phyloP scores from a whole-genome alignment of 225 moss, liverwort and hornwort genomes.

The Rhytidiadelphus loreus region DNA sequence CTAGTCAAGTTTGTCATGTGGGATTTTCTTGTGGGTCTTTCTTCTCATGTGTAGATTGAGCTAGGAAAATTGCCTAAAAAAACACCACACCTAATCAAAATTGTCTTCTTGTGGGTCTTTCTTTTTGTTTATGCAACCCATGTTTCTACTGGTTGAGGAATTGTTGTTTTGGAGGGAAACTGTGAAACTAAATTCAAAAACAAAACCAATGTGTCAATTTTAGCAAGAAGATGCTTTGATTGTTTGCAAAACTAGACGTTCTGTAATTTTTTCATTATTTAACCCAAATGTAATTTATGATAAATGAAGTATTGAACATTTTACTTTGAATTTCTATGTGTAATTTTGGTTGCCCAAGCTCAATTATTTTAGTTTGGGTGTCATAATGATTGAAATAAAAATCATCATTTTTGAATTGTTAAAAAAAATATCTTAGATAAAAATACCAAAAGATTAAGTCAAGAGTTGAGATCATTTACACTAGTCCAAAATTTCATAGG shows the following conservation, averaged over 20 bases:
- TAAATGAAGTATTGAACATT: not conserved
- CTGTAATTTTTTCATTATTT: too few relatives aligned
- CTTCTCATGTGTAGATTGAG: too few relatives aligned
- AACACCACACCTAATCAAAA: not conserved
- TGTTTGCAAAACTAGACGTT: not conserved
- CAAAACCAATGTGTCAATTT: not conserved
- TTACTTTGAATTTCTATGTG: fast-evolving
- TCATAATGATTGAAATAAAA: not conserved
- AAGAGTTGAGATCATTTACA: not conserved
- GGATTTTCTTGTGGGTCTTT: too few relatives aligned
- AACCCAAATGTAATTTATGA: not conserved
- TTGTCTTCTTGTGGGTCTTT: not conserved
- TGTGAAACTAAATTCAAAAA: fast-evolving
- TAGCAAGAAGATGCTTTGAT: not conserved
- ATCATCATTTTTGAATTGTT: not conserved
- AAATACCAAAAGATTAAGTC: not conserved
- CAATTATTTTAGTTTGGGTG: not conserved
- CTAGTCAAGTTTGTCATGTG: too few relatives aligned
- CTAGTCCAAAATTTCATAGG: fast-evolving
- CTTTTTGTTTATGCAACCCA: fast-evolving
- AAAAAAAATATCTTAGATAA: not conserved
- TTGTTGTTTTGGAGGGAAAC: not conserved
- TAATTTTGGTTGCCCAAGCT: fast-evolving
- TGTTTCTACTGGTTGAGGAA: not conserved
- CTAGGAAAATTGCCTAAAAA: not conserved